Evolutionary conservation across 2,329 filamentous ascomycete species (phyloP).

Genomic region (Paraconiothyrium sp.): DNA sequence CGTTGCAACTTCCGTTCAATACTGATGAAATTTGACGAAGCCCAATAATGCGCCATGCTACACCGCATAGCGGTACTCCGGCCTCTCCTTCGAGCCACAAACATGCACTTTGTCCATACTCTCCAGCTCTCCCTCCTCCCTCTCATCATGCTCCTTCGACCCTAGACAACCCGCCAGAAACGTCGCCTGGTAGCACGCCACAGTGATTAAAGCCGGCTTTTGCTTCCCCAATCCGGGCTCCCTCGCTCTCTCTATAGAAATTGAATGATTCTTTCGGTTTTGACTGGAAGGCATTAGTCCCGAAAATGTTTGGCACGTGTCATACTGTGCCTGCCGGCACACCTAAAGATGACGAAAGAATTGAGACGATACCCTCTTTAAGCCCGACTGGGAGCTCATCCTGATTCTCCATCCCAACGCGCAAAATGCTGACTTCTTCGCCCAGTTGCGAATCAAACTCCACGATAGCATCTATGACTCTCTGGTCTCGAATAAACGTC

Average conservation of each 20-base stretch:
- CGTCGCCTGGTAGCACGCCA: not conserved
- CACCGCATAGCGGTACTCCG: not conserved
- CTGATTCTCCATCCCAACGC: not conserved
- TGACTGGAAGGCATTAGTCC: not conserved
- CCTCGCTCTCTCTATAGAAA: too few relatives aligned
- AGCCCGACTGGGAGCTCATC: not conserved
- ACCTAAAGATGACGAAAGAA: not conserved
- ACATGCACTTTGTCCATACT: not conserved
- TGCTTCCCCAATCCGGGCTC: too few relatives aligned
- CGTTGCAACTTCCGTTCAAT: too few relatives aligned
- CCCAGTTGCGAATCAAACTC: not conserved
- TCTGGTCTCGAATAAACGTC: not conserved
- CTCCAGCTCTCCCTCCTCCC: not conserved
- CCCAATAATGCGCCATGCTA: not conserved
- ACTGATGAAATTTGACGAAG: too few relatives aligned
- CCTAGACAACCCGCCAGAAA: not conserved
- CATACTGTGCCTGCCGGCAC: not conserved
- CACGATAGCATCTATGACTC: not conserved
- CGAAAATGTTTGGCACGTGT: not conserved
- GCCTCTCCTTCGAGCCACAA: not conserved
- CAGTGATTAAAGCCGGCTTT: conserved; percentile 2
- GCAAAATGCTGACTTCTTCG: not conserved
- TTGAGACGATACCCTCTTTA: not conserved
- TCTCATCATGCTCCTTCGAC: not conserved
- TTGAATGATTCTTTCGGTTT: not conserved